These are phyloP conservation scores for Chlorella sp. DNA, from an alignment of 139 green algal species.

Conservation along the genomic window DNA sequence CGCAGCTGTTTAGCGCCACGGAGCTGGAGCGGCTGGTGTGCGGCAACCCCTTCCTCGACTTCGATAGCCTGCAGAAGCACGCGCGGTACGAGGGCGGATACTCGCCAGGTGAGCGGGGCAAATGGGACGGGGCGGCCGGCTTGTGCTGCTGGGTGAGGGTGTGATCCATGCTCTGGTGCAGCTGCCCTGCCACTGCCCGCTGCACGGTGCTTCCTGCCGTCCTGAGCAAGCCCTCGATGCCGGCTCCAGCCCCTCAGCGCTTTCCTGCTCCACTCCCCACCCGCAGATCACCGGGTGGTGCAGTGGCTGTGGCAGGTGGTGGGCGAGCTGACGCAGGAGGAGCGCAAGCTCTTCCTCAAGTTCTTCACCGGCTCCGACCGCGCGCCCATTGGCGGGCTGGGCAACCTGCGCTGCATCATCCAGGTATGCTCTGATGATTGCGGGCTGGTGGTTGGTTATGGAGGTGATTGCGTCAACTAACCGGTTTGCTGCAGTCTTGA, in stretches of 20 bases:
- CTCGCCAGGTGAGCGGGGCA: constrained; percentile 42
- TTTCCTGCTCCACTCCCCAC: not conserved
- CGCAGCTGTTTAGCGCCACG: constrained; percentile 89
- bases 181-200: too few species aligned
- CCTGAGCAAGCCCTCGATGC: too few species aligned
- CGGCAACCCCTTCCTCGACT: constrained; percentile 92
- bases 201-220: too few species aligned
- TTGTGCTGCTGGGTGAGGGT: not conserved
- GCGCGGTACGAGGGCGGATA: constrained; percentile 93
- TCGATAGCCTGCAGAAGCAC: constrained; percentile 80
- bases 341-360: constrained; percentile 89
- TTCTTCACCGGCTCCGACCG: constrained; percentile 92
- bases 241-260: too few species aligned
- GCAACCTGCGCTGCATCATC: constrained; percentile 85
- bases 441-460: too few species aligned
- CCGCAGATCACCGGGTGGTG: constrained; percentile 43
- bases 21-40: constrained; percentile 93
- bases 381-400: constrained; percentile 90
- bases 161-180: too few species aligned
- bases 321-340: constrained; percentile 50
- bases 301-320: constrained; percentile 90
- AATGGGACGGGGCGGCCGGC: too few species aligned
- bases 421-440: constrained; percentile 49
- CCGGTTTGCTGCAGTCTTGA: too few species aligned
- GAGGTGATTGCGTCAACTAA: too few species aligned